phyloP scores from a whole-genome alignment of 1,284 basidiomycete genomes.

The Trichosporon faecale region DNA sequence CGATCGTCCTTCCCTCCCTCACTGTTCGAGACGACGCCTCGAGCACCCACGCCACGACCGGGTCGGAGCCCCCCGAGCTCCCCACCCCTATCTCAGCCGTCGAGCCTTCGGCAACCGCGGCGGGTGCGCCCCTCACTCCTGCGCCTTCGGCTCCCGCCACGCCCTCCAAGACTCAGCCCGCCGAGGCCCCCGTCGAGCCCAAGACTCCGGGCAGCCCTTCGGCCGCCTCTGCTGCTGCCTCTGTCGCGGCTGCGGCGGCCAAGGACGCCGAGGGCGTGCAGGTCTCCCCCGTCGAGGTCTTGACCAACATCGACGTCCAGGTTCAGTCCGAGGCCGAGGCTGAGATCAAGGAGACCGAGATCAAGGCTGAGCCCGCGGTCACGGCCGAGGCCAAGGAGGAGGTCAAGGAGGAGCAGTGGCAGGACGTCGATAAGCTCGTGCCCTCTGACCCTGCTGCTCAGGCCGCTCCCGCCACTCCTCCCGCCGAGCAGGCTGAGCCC shows the following conservation, averaged over 20 bases:
- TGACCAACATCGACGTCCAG: neutral
- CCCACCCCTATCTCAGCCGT: neutral
- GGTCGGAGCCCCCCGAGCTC: neutral
- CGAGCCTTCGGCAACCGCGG: too few species aligned
- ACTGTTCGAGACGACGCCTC: neutral
- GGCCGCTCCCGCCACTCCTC: too few species aligned
- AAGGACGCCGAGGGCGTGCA: neutral
- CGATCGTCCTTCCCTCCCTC: neutral
- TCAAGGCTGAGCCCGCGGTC: neutral
- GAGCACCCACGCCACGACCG: neutral
- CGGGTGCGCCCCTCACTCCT: neutral
- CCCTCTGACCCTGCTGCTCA: neutral
- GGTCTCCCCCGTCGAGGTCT: neutral
- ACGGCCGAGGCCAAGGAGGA: neutral
- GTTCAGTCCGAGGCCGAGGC: neutral
- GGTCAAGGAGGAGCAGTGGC: neutral
- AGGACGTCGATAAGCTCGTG: neutral
- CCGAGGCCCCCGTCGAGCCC: neutral
- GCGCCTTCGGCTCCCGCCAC: neutral
- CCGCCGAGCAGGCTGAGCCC: neutral
- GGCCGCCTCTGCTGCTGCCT: neutral
- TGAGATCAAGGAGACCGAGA: neutral
- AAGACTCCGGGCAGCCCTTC: too few species aligned
- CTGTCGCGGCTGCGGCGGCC: neutral
- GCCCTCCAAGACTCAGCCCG: neutral